These are phyloP conservation scores for Rhizopogon sp. DNA, from an alignment of 768 basidiomycete species.

Conservation along the genomic window DNA sequence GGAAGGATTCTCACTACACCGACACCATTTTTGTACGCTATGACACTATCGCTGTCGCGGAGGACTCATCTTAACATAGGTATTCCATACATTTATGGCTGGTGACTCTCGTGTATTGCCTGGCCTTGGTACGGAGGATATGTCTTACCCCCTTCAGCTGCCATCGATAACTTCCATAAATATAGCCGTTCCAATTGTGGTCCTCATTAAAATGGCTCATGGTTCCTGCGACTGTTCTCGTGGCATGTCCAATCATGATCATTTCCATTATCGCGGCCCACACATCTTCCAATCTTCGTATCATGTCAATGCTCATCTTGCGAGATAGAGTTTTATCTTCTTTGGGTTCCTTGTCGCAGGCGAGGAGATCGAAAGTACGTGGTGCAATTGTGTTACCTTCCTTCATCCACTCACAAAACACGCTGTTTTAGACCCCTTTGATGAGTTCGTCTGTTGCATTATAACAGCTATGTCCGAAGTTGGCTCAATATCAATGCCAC, in stretches of 20 bases:
- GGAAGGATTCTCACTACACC: constrained; percentile 74
- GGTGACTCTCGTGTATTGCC: constrained; percentile 56
- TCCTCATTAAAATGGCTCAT: constrained; percentile 51
- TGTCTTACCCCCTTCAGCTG: neutral
- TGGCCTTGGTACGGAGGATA: constrained; percentile 44
- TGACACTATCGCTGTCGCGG: neutral
- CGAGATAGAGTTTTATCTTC: constrained; percentile 54
- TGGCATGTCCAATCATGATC: constrained; percentile 28
- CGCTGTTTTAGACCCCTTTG: constrained; percentile 38
- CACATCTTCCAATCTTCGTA: neutral
- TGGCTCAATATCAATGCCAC: too few species aligned
- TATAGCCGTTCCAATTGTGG: constrained; percentile 60
- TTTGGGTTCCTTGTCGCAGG: constrained; percentile 72
- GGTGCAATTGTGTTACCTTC: neutral
- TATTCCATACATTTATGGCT: constrained; percentile 68
- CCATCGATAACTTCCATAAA: constrained; percentile 14
- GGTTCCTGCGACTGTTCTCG: constrained; percentile 54
- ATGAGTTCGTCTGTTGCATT: constrained; percentile 13
- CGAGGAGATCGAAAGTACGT: constrained; percentile 71
- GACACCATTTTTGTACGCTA: constrained; percentile 64
- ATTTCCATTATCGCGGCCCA: too few species aligned
- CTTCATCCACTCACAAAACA: neutral
- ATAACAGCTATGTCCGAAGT: neutral
- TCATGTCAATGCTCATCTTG: constrained; percentile 1
- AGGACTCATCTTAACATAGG: constrained; percentile 24